These are phyloP conservation scores for Erodium texanum DNA, from an alignment of 441 rosid genomes.

Conservation along the genomic window DNA sequence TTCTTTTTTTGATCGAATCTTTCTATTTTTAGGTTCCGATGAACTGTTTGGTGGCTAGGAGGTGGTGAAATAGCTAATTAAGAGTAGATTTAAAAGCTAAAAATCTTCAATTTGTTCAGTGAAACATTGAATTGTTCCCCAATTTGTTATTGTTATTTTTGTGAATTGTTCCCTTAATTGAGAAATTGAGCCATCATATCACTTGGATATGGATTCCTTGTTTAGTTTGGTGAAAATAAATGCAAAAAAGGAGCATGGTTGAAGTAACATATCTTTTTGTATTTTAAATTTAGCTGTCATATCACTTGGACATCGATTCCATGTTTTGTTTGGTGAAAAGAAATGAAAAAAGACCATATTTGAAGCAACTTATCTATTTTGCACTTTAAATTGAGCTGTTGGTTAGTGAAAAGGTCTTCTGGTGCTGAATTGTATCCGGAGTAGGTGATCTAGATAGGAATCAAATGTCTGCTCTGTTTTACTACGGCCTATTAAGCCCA, in stretches of 20 bases:
- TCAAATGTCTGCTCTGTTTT: not conserved
- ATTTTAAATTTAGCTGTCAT: not conserved
- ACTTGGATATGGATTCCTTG: not conserved
- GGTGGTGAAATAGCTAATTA: not conserved
- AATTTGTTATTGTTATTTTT: not conserved
- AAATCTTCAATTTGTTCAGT: not conserved
- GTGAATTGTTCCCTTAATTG: not conserved
- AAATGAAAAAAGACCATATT: not conserved
- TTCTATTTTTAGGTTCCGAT: not conserved
- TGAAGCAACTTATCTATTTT: not conserved
- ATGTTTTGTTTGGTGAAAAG: not conserved
- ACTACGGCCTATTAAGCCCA: not conserved
- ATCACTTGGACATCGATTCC: not conserved
- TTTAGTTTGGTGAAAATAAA: not conserved
- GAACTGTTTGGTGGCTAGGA: not conserved
- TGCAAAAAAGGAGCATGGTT: not conserved
- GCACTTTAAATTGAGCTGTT: not conserved
- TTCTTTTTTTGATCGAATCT: not conserved
- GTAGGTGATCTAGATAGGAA: not conserved
- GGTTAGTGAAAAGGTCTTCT: not conserved
- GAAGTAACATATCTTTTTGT: not conserved
- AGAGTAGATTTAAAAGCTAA: not conserved
- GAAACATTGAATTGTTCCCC: constrained; percentile 1
- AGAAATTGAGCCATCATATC: not conserved
- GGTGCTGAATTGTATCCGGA: not conserved